Evolutionary conservation across 2,329 filamentous ascomycete genomes (phyloP).

Genomic region (Aureobasidium sp.): DNA sequence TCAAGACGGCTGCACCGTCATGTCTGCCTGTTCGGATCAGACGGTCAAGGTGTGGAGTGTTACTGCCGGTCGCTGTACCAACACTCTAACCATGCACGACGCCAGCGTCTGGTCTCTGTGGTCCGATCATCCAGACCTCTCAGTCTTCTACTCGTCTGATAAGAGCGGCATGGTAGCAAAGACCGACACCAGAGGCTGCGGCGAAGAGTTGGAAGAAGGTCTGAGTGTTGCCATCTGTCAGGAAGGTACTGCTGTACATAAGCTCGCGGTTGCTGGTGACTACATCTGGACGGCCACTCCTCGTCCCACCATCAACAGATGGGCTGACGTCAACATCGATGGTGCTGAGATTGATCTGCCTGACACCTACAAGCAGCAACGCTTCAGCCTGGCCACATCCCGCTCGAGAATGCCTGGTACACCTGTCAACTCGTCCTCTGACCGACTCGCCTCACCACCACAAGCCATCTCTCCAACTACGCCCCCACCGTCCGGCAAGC

Average conservation of each 20-base stretch:
- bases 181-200: constrained; percentile 74
- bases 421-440: neutral
- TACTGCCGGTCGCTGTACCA: constrained; percentile 90
- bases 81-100: constrained; percentile 98
- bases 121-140: constrained; percentile 76
- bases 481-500: constrained; percentile 37
- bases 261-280: constrained; percentile 57
- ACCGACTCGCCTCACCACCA: constrained; percentile 5
- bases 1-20: constrained; percentile 78
- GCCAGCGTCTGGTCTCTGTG: constrained; percentile 96
- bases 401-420: constrained; percentile 36
- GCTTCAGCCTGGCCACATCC: constrained; percentile 45
- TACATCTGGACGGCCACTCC: constrained; percentile 87
- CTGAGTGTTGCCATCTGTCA: constrained; percentile 85
- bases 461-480: constrained; percentile 23
- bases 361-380: constrained; percentile 38
- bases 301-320: constrained; percentile 86
- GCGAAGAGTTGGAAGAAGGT: constrained; percentile 71
- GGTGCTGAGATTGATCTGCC: constrained; percentile 57
- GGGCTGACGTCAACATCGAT: constrained; percentile 76
- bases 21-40: constrained; percentile 92
- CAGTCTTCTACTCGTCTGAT: constrained; percentile 91
- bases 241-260: constrained; percentile 76
- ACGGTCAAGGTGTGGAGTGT: constrained; percentile 98
- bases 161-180: constrained; percentile 91